Evolutionary conservation across 169 alveolate genomes (phyloP), one percentile per base, ranked within the genome.

Genomic region (Prorocentrum cordatum): DNA sequence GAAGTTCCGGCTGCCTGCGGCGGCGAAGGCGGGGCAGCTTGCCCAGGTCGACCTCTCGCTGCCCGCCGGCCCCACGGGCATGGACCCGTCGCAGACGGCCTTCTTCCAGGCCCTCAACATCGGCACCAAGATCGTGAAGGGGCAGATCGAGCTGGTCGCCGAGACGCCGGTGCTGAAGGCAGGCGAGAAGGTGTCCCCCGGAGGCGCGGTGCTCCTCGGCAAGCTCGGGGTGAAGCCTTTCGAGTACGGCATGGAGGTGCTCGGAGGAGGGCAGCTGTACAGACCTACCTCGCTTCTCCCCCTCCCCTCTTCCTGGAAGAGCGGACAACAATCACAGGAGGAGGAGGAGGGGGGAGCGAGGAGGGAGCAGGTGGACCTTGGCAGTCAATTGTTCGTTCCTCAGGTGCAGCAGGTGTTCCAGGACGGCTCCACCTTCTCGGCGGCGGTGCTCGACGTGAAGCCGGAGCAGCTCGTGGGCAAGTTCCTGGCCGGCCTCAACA

Each of bases 1-100:
- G n/a, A 94, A 95, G 32, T 94, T 95, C 94, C 94, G 94, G 72
- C 97, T 97, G 10, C 27, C 9, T n/a, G n/a, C n/a, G n/a, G n/a
- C n/a, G n/a, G n/a, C n/a, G n/a, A n/a, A n/a, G n/a, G n/a, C n/a
- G n/a, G n/a, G n/a, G n/a, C n/a, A n/a, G n/a, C n/a, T n/a, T n/a
- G n/a, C n/a, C n/a, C n/a, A n/a, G n/a, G 87, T 77, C 45, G 87
- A 77, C 62, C 59, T 72, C 75, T 80, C 26, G 68, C 61, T 80
- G 26, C 90, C 90, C 16, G 1, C 90, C 2, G 90, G 90, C n/a
- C 90, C 90, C 24, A 80, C 90, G 4, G 90, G 90, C 77, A 80
- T 80, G 90, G 90, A 80, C 90, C 90, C 90, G 61, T 80, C 90
- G n/a, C 80, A 61, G 90, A 80, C 90, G 14, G 47, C 80, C 38